Evolutionary conservation across 2,329 filamentous ascomycete genomes (phyloP), one percentile per base, ranked within the genome.

Genomic region (Amesomyces nigricolor): DNA sequence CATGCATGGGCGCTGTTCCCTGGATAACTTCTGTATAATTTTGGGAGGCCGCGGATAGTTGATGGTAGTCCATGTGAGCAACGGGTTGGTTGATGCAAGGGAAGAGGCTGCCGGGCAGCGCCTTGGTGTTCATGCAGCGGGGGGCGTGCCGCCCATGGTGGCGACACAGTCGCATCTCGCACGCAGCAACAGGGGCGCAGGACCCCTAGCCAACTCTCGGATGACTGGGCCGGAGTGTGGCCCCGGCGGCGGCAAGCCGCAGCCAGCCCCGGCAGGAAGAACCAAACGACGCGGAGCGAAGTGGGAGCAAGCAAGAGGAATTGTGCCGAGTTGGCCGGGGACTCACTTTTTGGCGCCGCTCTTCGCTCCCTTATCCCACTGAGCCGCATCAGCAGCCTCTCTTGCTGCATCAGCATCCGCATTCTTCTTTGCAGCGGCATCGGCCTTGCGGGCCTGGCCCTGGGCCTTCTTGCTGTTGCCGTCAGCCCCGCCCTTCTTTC

Each of bases 391-490:
- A 29, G 72, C 82, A 2, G 77, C 81, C 4, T 83, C 83, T 52
- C 77, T 80, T 72, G 86, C 86, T 38, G 80, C 74, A 39, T 89
- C 81, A 57, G 86, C 85, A 3, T 72, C 83, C 0, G 89, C 89
- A 57, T 85, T 79, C 74, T 97, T 97, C 54, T 80, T 74, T 8
- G 89, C 88, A 1, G 91, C 92, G 3, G 84, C 86, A 47, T 96
- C 91, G 60, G 91, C 91, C 79, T 99, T 97, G 74, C 90, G 82
- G 60, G 91, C 91, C 72, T 96, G 90, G 61, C 92, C 94, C 8
- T 86, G 83, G 2, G 75, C 90, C 77, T 97, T 97, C 75, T 96
- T 97, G 71, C 80, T 87, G 74, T 88, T 90, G 47, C 47, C 57
- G 61, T 95, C 91, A 52, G 87, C 87, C 51, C 77, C 82, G 52